Conservation (phyloP, 495 filamentous ascomycete genomes). For the Diplogelasinospora grovesii region DNA sequence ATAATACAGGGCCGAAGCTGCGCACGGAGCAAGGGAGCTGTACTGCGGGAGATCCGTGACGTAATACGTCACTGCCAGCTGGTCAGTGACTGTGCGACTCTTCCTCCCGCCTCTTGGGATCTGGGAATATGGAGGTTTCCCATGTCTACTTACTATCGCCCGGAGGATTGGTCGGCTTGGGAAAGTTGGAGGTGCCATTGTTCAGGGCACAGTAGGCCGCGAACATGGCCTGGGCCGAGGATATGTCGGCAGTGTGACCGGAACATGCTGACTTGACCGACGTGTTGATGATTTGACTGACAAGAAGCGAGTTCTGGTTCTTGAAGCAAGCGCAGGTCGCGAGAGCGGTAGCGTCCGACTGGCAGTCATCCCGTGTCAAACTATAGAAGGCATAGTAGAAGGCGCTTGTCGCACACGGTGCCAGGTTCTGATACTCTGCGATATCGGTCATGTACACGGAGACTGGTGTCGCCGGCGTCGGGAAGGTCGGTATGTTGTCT, state of each 20-base stretch:
- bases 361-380: conserved; percentile 29
- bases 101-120: background rate
- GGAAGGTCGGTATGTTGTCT: conserved; percentile 23
- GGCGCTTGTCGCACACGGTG: conserved; percentile 35
- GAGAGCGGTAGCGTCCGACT: conserved; percentile 30
- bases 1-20: conserved; percentile 33
- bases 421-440: conserved; percentile 32
- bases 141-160: conserved; percentile 31
- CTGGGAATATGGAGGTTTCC: no score
- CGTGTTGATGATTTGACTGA: conserved; percentile 33
- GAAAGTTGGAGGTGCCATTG: conserved; percentile 39
- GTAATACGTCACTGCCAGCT: conserved; percentile 38
- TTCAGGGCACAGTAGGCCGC: conserved; percentile 42
- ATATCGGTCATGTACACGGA: conserved; percentile 42
- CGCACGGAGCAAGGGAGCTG: conserved; percentile 37
- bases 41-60: conserved; percentile 43
- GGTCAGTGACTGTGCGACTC: conserved; percentile 4
- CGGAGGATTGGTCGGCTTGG: conserved; percentile 34
- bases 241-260: conserved; percentile 32
- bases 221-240: conserved; percentile 42
- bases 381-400: conserved; percentile 33
- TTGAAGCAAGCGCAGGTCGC: conserved; percentile 44
- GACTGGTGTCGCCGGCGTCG: conserved; percentile 31
- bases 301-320: conserved; percentile 35
- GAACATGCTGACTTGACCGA: conserved; percentile 35